phyloP scores from a whole-genome alignment of 177 flowering plant genomes.

The Tripterygium wilfordii region DNA sequence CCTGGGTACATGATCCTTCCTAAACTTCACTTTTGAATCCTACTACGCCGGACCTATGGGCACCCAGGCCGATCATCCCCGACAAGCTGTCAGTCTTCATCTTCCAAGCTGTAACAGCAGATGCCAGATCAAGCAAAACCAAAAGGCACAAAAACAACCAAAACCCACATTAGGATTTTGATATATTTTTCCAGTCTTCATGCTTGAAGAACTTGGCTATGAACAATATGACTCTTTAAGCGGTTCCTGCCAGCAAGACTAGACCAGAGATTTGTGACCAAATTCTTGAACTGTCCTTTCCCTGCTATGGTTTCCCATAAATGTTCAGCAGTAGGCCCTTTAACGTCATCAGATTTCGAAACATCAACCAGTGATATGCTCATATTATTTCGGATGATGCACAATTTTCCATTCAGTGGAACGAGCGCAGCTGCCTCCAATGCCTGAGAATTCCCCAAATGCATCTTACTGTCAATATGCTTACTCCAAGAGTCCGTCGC shows the following conservation, averaged over 20 bases:
- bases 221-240: conserved; percentile 54
- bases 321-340: conserved; percentile 32
- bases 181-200: conserved; percentile 9
- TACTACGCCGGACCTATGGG: too few relatives aligned
- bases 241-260: conserved; percentile 71
- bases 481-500: conserved; percentile 67
- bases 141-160: too few relatives aligned
- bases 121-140: too few relatives aligned
- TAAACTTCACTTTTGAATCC: too few relatives aligned
- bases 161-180: too few relatives aligned
- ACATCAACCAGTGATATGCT: conserved; percentile 76
- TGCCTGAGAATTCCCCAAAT: conserved; percentile 71
- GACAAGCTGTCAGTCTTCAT: too few relatives aligned
- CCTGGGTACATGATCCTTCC: too few relatives aligned
- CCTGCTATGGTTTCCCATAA: conserved; percentile 83
- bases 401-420: conserved; percentile 67
- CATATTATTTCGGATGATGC: conserved; percentile 83
- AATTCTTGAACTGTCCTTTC: conserved; percentile 68
- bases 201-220: conserved; percentile 73
- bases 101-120: too few relatives aligned
- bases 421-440: conserved; percentile 81
- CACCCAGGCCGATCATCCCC: too few relatives aligned
- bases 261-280: conserved; percentile 68
- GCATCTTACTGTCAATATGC: conserved; percentile 69
- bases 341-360: conserved; percentile 29